Conservation (phyloP, 352 stramenopile species). For the Phytophthora cactorum region DNA sequence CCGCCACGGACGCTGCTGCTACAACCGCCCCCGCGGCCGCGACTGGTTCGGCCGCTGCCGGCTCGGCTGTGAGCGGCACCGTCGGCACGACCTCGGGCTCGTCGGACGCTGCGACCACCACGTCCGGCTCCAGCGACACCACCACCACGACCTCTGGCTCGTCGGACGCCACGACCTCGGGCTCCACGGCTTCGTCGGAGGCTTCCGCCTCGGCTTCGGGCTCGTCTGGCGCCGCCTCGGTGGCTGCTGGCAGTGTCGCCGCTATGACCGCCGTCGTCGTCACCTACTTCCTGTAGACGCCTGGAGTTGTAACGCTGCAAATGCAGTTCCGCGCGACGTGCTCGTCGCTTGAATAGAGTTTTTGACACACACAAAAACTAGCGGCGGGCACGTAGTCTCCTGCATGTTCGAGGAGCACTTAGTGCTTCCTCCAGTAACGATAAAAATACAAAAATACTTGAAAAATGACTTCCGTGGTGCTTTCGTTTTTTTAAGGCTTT, state of each 20-base stretch:
- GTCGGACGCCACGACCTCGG: constrained; percentile 16
- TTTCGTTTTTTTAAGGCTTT: too few species aligned
- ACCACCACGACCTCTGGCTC: constrained; percentile 24
- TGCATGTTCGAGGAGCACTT: constrained; percentile 17
- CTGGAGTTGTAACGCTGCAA: constrained; percentile 11
- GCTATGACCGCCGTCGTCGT: constrained; percentile 36
- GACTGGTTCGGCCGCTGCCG: constrained; percentile 10
- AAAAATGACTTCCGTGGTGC: constrained; percentile 7
- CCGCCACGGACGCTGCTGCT: constrained; percentile 12
- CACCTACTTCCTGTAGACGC: constrained; percentile 41
- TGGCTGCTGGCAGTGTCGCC: constrained; percentile 38
- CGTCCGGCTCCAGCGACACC: constrained; percentile 25
- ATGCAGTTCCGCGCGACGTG: constrained; percentile 15
- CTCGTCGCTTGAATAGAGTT: constrained; percentile 22
- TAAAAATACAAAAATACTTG: constrained; percentile 29
- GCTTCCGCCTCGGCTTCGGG: constrained; percentile 25
- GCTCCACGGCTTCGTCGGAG: constrained; percentile 20
- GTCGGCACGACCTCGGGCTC: constrained; percentile 35
- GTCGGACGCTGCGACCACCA: constrained; percentile 17
- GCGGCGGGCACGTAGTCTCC: constrained; percentile 10
- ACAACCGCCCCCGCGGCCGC: constrained; percentile 8
- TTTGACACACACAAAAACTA: constrained; percentile 8
- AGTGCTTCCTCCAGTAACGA: constrained; percentile 19
- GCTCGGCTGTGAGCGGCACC: constrained; percentile 24
- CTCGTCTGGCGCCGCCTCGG: constrained; percentile 38